phyloP scores from a whole-genome alignment of 2,329 filamentous ascomycete species.

The Nigrospora sphaerica region DNA sequence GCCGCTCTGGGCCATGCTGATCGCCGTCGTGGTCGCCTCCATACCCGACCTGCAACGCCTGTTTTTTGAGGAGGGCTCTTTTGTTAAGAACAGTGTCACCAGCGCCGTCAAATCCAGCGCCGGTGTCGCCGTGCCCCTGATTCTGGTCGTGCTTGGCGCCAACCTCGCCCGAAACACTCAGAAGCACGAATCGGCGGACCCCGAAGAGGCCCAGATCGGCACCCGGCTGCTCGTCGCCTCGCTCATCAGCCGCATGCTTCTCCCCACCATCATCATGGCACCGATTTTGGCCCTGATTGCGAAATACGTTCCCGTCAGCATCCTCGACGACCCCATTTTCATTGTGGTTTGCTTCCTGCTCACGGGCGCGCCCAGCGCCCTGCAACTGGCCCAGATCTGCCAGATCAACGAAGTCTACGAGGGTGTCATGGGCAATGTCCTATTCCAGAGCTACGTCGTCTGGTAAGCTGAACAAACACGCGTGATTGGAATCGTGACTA shows the following conservation, averaged over 20 bases:
- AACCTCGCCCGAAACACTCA: slow-evolving; percentile 91
- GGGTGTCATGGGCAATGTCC: slow-evolving; percentile 81
- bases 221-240: slow-evolving; percentile 80
- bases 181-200: slow-evolving; percentile 55
- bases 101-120: slow-evolving; percentile 79
- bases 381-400: slow-evolving; percentile 96
- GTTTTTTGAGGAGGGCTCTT: slow-evolving; percentile 85
- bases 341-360: slow-evolving; percentile 96
- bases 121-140: slow-evolving; percentile 87
- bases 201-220: slow-evolving; percentile 62
- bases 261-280: slow-evolving; percentile 88
- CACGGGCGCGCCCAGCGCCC: slow-evolving; percentile 83
- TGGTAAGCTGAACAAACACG: slow-evolving; percentile 53
- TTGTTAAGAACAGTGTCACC: slow-evolving; percentile 88
- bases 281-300: slow-evolving; percentile 80
- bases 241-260: slow-evolving; percentile 81
- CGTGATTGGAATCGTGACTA: slow-evolving; percentile 15
- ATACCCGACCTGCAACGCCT: slow-evolving; percentile 73
- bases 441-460: slow-evolving; percentile 95
- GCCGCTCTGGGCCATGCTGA: slow-evolving; percentile 93
- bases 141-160: slow-evolving; percentile 89
- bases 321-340: slow-evolving; percentile 95
- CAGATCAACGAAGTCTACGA: slow-evolving; percentile 97
- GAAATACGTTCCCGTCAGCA: slow-evolving; percentile 87
- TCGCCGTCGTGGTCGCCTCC: slow-evolving; percentile 84